Conservation (phyloP, 345 rosid genomes). For the Brassica napus region DNA sequence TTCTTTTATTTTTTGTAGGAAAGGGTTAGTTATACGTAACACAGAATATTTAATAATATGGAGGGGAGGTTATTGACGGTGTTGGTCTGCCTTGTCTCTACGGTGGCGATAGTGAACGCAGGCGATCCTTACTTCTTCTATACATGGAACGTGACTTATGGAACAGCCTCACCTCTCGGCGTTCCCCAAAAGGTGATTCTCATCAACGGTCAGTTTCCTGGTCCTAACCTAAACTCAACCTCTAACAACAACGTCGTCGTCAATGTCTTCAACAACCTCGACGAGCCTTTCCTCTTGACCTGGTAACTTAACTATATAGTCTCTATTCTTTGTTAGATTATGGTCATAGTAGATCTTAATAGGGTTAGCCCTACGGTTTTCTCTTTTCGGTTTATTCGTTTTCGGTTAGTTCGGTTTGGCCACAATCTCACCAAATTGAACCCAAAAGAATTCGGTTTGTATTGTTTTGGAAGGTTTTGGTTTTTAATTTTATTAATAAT, state of each 20-base stretch:
- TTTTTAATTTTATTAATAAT: no score
- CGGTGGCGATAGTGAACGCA: not conserved
- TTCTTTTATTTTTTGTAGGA: not conserved
- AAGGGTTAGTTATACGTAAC: not conserved
- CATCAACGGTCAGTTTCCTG: not conserved
- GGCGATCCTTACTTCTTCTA: not conserved
- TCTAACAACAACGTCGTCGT: not conserved
- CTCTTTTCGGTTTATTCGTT: not conserved
- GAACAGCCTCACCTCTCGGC: not conserved
- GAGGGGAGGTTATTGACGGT: constrained; percentile 2
- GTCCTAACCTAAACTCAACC: not conserved
- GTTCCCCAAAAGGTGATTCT: not conserved
- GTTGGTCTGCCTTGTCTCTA: not conserved
- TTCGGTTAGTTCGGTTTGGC: not conserved
- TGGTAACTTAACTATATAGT: not conserved
- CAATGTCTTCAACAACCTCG: not conserved
- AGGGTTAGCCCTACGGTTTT: not conserved
- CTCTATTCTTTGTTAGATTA: not conserved
- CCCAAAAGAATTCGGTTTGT: not conserved
- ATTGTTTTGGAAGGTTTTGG: not conserved
- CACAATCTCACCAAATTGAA: not conserved
- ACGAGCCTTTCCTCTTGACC: not conserved
- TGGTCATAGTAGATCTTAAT: not conserved
- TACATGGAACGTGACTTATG: not conserved
- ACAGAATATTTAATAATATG: not conserved